phyloP scores from a whole-genome alignment of 1,139 yeast species.

The Saccharomyces hybrid region DNA sequence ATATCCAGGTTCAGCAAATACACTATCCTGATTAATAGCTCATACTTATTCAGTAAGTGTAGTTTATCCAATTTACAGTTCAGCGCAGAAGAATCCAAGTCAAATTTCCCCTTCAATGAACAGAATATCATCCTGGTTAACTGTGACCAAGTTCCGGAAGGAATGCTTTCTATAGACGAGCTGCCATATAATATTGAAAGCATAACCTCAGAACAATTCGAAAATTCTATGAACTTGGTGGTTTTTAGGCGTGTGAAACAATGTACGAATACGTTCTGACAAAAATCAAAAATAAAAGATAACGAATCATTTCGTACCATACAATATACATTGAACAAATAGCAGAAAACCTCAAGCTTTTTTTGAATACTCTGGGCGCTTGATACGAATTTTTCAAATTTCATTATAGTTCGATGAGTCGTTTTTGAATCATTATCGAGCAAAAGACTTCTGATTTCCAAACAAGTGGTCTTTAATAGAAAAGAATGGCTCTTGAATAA shows the following conservation, averaged over 20 bases:
- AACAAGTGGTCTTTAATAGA: constrained; percentile 10
- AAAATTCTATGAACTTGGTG: constrained; percentile 5
- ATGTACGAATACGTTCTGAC: constrained; percentile 11
- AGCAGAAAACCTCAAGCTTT: constrained; percentile 11
- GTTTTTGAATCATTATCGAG: constrained; percentile 4
- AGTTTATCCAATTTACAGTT: constrained; percentile 15
- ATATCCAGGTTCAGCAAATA: constrained; percentile 32
- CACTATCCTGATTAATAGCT: constrained; percentile 28
- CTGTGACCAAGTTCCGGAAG: constrained; percentile 14
- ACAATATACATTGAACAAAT: constrained; percentile 19
- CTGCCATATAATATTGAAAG: constrained; percentile 18
- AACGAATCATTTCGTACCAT: constrained; percentile 10
- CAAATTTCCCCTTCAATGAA: constrained; percentile 20
- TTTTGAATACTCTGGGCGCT: constrained; percentile 8
- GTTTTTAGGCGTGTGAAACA: constrained; percentile 11
- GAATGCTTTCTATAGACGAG: constrained; percentile 7
- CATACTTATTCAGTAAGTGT: constrained; percentile 24
- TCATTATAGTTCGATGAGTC: constrained; percentile 14
- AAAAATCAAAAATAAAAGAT: constrained; percentile 12
- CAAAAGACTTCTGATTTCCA: constrained; percentile 11
- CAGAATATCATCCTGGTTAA: constrained; percentile 18
- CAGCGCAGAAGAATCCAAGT: constrained; percentile 10
- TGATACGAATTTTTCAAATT: constrained; percentile 21
- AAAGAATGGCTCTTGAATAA: constrained; percentile 11
- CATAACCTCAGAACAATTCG: constrained; percentile 20